Evolutionary conservation across 2,329 filamentous ascomycete species (phyloP).

Genomic region (Parasarocladium wereldwijsianum): DNA sequence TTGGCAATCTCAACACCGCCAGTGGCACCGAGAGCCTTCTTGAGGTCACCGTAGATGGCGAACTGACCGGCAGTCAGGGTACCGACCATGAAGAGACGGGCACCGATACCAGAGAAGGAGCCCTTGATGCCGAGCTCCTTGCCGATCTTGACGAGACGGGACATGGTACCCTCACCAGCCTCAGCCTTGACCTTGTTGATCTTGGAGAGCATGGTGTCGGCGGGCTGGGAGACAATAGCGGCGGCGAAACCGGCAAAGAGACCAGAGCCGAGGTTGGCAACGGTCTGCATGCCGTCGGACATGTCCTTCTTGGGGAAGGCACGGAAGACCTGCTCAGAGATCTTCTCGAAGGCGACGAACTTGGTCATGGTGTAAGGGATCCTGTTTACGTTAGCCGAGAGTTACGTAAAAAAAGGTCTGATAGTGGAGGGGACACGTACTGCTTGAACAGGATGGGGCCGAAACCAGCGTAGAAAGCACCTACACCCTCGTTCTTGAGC

Average conservation of each 20-base stretch:
- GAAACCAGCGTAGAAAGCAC: constrained; percentile 84
- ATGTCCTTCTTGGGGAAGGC: constrained; percentile 55
- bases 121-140: constrained; percentile 72
- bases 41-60: constrained; percentile 71
- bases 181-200: constrained; percentile 91
- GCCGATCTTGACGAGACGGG: constrained; percentile 74
- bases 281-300: constrained; percentile 56
- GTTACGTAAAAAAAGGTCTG: constrained; percentile 1
- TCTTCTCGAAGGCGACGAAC: constrained; percentile 89
- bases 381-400: constrained; percentile 27
- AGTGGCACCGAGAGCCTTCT: constrained; percentile 54
- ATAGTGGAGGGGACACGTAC: constrained; percentile 13
- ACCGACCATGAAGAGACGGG: constrained; percentile 50
- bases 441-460: constrained; percentile 61
- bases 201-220: constrained; percentile 88
- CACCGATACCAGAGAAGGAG: constrained; percentile 68
- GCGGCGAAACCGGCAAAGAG: constrained; percentile 59
- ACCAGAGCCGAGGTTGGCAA: constrained; percentile 56
- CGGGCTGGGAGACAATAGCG: constrained; percentile 75
- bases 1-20: constrained; percentile 43
- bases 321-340: constrained; percentile 58
- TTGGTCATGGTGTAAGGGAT: constrained; percentile 91
- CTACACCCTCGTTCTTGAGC: constrained; percentile 64
- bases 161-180: constrained; percentile 70
- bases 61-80: constrained; percentile 70